Percentiles rank a stretch among this genome's conserved stretches.
phyloP scores from a whole-genome alignment of 257 asterid genomes.

The Ilex aquifolium region DNA sequence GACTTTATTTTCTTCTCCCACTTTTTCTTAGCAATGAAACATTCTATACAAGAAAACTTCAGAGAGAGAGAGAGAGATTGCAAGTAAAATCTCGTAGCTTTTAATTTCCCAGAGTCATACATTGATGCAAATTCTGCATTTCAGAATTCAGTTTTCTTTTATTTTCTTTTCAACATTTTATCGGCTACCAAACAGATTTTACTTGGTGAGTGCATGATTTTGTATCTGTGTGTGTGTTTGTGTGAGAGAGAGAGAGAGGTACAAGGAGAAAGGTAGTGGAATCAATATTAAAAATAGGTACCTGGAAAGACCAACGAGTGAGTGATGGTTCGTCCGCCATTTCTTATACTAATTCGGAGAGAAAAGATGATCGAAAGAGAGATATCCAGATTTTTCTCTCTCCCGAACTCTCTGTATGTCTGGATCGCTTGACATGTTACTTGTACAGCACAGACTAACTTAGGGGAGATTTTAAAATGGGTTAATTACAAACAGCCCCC shows the following conservation, averaged over 20 bases:
- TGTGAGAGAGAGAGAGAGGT: neutral
- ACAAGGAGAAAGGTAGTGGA: neutral
- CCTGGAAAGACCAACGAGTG: conserved; percentile 97
- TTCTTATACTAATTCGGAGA: neutral
- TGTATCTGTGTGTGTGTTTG: no score
- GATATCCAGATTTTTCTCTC: no score
- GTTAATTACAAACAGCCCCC: no score
- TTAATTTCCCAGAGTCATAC: neutral
- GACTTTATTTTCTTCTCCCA: no score
- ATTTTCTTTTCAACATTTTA: neutral
- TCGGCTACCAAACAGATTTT: neutral
- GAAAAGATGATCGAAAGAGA: neutral
- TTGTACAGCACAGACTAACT: no score
- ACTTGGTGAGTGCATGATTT: neutral
- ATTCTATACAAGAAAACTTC: no score
- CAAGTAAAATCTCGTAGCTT: neutral
- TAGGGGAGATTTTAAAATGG: no score
- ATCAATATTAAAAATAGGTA: conserved; percentile 9
- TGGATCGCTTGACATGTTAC: no score
- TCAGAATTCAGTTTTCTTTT: neutral
- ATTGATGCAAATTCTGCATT: neutral
- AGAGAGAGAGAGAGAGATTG: neutral
- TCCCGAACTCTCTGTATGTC: no score
- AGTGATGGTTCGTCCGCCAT: conserved; percentile 88
- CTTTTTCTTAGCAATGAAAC: no score